phyloP scores from a whole-genome alignment of 2,329 filamentous ascomycete genomes.

The Penicillium decumbens region DNA sequence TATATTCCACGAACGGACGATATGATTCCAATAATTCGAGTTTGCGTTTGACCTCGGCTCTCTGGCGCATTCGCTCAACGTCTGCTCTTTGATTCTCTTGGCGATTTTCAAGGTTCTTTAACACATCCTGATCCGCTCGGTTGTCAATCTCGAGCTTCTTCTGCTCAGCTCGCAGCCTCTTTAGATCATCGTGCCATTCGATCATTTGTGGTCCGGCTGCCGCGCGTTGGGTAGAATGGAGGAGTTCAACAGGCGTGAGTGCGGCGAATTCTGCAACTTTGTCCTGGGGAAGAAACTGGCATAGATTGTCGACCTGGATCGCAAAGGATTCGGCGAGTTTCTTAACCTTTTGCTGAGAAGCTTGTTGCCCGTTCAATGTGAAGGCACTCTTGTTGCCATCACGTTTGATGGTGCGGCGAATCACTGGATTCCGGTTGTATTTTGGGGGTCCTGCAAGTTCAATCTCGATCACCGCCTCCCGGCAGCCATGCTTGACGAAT shows the following conservation, averaged over 20 bases:
- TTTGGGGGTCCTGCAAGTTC: slow-evolving; percentile 67
- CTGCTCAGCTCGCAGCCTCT: slow-evolving; percentile 63
- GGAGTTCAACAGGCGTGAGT: slow-evolving; percentile 72
- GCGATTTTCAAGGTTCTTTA: slow-evolving; percentile 65
- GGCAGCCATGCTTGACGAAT: slow-evolving; percentile 85
- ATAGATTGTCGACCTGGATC: slow-evolving; percentile 96
- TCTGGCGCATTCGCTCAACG: slow-evolving; percentile 75
- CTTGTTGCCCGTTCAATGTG: slow-evolving; percentile 64
- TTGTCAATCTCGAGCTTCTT: slow-evolving; percentile 59
- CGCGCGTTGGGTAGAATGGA: slow-evolving; percentile 81
- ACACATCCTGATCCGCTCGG: slow-evolving; percentile 56
- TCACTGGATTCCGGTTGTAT: slow-evolving; percentile 60
- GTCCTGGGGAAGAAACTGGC: slow-evolving; percentile 94
- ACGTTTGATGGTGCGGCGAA: slow-evolving; percentile 70
- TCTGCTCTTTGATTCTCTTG: slow-evolving; percentile 73
- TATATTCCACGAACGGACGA: slow-evolving; percentile 63
- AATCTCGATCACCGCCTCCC: slow-evolving; percentile 78
- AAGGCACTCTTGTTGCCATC: slow-evolving; percentile 81
- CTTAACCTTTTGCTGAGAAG: slow-evolving; percentile 60
- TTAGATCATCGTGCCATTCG: slow-evolving; percentile 70
- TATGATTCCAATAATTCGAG: slow-evolving; percentile 62
- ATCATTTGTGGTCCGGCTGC: slow-evolving; percentile 79
- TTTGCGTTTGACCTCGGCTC: slow-evolving; percentile 61
- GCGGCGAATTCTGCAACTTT: slow-evolving; percentile 90
- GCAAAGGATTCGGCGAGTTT: slow-evolving; percentile 65